Conservation (phyloP, 2,329 filamentous ascomycete species). For the Cercospora zeae-maydis region DNA sequence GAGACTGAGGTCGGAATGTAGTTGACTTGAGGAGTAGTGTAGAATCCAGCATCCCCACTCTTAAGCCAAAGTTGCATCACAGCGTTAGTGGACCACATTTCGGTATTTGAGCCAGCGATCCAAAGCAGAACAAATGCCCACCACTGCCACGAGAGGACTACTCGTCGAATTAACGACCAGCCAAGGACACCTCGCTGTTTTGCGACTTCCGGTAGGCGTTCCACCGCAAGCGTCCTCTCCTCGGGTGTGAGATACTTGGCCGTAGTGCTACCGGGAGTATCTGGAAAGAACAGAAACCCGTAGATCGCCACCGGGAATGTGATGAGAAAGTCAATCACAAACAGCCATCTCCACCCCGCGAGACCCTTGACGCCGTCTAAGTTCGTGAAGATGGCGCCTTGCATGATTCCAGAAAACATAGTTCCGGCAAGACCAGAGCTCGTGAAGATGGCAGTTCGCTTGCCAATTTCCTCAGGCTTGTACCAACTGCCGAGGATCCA, state of each 20-base stretch:
- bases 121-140: constrained; percentile 30
- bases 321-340: constrained; percentile 57
- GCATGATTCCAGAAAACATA: constrained; percentile 61
- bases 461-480: constrained; percentile 47
- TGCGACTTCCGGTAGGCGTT: constrained; percentile 26
- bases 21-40: constrained; percentile 26
- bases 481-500: constrained; percentile 30
- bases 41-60: constrained; percentile 21
- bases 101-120: constrained; percentile 31
- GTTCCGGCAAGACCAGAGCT: constrained; percentile 58
- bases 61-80: constrained; percentile 30
- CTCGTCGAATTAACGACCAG: constrained; percentile 24
- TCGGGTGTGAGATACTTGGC: constrained; percentile 43
- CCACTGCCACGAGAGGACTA: constrained; percentile 30
- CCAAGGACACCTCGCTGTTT: constrained; percentile 26
- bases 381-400: constrained; percentile 49
- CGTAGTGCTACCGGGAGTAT: constrained; percentile 49
- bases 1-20: constrained; percentile 29
- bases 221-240: constrained; percentile 25
- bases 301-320: constrained; percentile 54
- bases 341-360: constrained; percentile 57
- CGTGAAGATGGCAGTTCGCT: constrained; percentile 60
- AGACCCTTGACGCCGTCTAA: constrained; percentile 50
- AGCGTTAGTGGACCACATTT: constrained; percentile 31
- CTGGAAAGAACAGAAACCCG: constrained; percentile 54